Evolutionary conservation across 768 basidiomycete genomes (phyloP).

Genomic region (Rhizopogon sp.): DNA sequence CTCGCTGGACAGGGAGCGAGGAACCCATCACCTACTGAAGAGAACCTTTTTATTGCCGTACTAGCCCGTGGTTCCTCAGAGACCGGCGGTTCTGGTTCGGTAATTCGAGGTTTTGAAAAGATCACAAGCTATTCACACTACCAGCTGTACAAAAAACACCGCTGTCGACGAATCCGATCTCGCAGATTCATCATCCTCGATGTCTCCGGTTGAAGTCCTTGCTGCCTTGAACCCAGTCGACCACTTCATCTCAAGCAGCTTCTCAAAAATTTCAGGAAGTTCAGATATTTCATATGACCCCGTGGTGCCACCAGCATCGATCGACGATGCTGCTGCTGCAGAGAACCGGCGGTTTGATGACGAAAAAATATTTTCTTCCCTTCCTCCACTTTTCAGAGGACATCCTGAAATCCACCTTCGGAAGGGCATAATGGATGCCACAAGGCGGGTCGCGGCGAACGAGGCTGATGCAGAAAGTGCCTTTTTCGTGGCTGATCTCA

Average conservation of each 20-base stretch:
- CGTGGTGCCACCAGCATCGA: background rate
- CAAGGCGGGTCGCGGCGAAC: slow-evolving; percentile 43
- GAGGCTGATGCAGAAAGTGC: slow-evolving; percentile 83
- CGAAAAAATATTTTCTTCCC: slow-evolving; percentile 49
- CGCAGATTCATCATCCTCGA: slow-evolving; percentile 24
- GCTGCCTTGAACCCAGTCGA: slow-evolving; percentile 22
- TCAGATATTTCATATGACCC: slow-evolving; percentile 7
- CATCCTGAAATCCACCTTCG: slow-evolving; percentile 73
- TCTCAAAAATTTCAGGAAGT: slow-evolving; percentile 19
- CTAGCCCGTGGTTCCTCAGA: slow-evolving; percentile 54
- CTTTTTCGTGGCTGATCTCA: slow-evolving; percentile 94
- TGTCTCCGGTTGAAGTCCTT: slow-evolving; percentile 58
- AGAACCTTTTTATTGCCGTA: slow-evolving; percentile 44
- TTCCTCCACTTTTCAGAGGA: slow-evolving; percentile 65
- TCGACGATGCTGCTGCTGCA: slow-evolving; percentile 1
- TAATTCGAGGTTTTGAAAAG: slow-evolving; percentile 43
- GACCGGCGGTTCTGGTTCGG: slow-evolving; percentile 77
- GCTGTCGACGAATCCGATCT: slow-evolving; percentile 20
- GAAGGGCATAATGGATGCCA: slow-evolving; percentile 68
- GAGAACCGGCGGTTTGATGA: slow-evolving; percentile 23
- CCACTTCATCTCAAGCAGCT: slow-evolving; percentile 22
- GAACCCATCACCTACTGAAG: slow-evolving; percentile 55
- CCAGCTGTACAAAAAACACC: slow-evolving; percentile 7
- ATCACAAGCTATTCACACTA: slow-evolving; percentile 19
- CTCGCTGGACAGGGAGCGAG: slow-evolving; percentile 71